A percentile compares a stretch with the other conserved stretches of the same genome.
Conservation (phyloP, 495 filamentous ascomycete species). For the Penicillium paradoxum region DNA sequence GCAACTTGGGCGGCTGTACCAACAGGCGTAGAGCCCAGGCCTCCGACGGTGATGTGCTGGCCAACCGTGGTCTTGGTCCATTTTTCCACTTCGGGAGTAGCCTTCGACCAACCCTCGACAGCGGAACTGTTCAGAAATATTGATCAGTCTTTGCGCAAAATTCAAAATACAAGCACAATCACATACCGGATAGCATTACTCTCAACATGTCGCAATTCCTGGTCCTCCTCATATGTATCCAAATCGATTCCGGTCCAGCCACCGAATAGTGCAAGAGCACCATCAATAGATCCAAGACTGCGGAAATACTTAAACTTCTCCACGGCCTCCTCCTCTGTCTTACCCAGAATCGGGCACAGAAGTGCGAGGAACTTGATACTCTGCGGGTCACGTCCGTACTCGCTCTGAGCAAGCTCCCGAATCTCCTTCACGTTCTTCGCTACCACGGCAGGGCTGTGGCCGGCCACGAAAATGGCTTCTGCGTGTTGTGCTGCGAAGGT, state of each 20-base stretch:
- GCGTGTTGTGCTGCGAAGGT: slow-evolving; percentile 58
- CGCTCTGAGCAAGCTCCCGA: slow-evolving; percentile 37
- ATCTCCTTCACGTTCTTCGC: slow-evolving; percentile 49
- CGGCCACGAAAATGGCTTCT: slow-evolving; percentile 50
- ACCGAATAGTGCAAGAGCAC: slow-evolving; percentile 52
- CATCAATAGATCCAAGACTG: slow-evolving; percentile 47
- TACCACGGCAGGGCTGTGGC: slow-evolving; percentile 43
- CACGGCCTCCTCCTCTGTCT: slow-evolving; percentile 50
- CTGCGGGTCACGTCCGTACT: slow-evolving; percentile 44
- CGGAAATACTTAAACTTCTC: slow-evolving; percentile 49
- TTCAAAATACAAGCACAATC: too few species aligned
- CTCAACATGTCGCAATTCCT: slow-evolving; percentile 54
- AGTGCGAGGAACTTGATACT: slow-evolving; percentile 52
- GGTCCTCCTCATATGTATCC: slow-evolving; percentile 48
- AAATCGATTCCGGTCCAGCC: slow-evolving; percentile 57
- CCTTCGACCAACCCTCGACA: slow-evolving; percentile 46
- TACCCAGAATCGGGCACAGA: slow-evolving; percentile 47
- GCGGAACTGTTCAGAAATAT: slow-evolving; percentile 31
- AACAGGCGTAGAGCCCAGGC: slow-evolving; percentile 48
- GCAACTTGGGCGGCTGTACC: slow-evolving; percentile 55
- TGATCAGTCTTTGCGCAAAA: background rate
- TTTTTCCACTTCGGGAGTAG: slow-evolving; percentile 43
- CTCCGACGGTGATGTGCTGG: slow-evolving; percentile 59
- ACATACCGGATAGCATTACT: slow-evolving; percentile 58
- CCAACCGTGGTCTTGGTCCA: slow-evolving; percentile 63